A percentile compares a stretch with the other conserved stretches of the same genome.
Conservation (phyloP, 1,284 basidiomycete genomes). For the Heterobasidion irregulare region DNA sequence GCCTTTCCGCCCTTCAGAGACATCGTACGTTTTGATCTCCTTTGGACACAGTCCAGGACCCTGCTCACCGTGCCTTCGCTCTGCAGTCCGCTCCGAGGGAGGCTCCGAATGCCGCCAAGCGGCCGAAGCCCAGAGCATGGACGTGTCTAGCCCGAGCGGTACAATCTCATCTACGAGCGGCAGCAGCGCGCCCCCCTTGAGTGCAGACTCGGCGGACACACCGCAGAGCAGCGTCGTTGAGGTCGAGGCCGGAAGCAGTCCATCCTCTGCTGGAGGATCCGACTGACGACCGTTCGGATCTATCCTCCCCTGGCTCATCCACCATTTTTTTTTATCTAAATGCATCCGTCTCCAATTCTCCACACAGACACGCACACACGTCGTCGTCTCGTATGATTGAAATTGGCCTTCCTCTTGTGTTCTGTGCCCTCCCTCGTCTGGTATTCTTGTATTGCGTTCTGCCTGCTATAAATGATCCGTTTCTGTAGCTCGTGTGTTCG, state of each 20-base stretch:
- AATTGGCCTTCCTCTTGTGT: no score
- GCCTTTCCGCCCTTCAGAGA: constrained; percentile 18
- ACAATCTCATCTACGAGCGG: background rate
- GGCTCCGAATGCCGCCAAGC: constrained; percentile 60
- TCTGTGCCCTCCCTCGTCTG: no score
- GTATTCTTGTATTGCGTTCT: no score
- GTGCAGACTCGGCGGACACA: background rate
- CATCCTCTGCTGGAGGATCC: background rate
- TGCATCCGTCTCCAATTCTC: no score
- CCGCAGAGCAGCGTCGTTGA: background rate
- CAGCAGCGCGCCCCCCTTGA: background rate
- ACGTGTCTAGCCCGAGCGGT: background rate
- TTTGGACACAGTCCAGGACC: background rate
- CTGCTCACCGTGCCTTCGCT: constrained; percentile 6
- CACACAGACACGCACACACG: no score
- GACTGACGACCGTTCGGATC: background rate
- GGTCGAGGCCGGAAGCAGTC: background rate
- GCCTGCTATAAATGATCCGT: no score
- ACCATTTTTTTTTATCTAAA: no score
- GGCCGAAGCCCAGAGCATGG: constrained; percentile 2
- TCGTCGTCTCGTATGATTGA: no score
- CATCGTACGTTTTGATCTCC: constrained; percentile 21
- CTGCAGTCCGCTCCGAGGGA: constrained; percentile 71
- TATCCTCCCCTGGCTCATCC: no score
- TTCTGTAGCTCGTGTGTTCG: no score